Evolutionary conservation across 371 early-diverging fungal species (phyloP), one percentile per base, ranked within the genome.

Genomic region (Syncephalis fuscata): DNA sequence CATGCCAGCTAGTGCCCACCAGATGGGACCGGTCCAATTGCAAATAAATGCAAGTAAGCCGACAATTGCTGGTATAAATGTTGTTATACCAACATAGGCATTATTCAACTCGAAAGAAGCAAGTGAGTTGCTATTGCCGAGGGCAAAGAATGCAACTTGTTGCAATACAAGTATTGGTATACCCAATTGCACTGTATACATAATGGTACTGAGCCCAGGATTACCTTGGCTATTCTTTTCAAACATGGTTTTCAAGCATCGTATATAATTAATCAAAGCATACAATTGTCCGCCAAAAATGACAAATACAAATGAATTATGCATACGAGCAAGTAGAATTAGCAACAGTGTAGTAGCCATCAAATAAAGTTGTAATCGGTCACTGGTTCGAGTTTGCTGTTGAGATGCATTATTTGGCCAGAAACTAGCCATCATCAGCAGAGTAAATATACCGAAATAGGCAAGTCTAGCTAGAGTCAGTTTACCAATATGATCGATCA

Each of bases 121-220:
- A 10, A 86, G 71, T 9, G 85, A 78, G 51, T 86, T 86, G 0
- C 80, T 73, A 59, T 81, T 85, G 10, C 85, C 87, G 16, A 78
- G 68, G 17, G 68, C 51, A 51, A 76, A 85, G 49, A 85, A 85
- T 15, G 80, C 70, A 0, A 66, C 52, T 36, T 74, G 61, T 37
- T 63, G 56, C 50, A 78, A 41, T 42, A 54, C 51, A 22, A 53
- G 26, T 16, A 48, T 14, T 14, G 37, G 36, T 42, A 48, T 43
- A 48, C 48, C 22, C 8, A 22, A 7, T 24, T 19, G 5, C n/a
- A 8, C 19, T 36, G 37, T 39, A n/a, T 10, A 3, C n/a, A 3
- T 53, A 25, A 14, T 36, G 42, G 3, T 42, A 50, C 10, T 21
- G 10, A 19, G 17, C 10, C 22, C 15, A 23, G 1, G 9, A 39